Percentiles rank a stretch among this genome's conserved stretches.
These are phyloP conservation scores for Bauhinia variegata DNA, from an alignment of 306 rosid genomes.

Conservation along the genomic window DNA sequence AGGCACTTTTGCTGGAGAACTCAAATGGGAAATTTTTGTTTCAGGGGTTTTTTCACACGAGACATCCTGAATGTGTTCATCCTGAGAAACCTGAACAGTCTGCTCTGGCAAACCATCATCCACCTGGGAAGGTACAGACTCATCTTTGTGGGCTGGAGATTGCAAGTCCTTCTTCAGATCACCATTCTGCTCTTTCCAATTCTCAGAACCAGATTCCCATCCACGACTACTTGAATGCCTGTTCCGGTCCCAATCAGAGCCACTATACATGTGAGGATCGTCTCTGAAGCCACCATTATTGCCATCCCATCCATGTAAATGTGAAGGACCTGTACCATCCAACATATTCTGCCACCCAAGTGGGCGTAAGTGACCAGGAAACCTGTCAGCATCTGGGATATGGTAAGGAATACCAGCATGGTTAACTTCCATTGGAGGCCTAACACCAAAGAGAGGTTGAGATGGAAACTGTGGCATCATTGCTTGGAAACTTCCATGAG, in stretches of 20 bases:
- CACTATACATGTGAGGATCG: conserved; percentile 73
- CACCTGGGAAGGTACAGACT: conserved; percentile 45
- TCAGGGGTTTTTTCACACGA: conserved; percentile 58
- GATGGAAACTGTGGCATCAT: conserved; percentile 85
- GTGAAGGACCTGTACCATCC: conserved; percentile 93
- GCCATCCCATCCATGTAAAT: conserved; percentile 91
- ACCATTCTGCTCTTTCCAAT: conserved; percentile 82
- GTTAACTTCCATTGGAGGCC: conserved; percentile 85
- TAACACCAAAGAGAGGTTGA: conserved; percentile 78
- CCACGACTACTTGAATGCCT: conserved; percentile 80
- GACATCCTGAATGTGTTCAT: conserved; percentile 53
- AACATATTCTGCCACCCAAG: conserved; percentile 89
- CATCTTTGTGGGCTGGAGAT: conserved; percentile 72
- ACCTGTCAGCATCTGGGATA: conserved; percentile 85
- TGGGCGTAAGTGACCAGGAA: conserved; percentile 86
- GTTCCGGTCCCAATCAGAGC: conserved; percentile 92
- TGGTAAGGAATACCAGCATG: conserved; percentile 89
- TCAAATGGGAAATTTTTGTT: conserved; percentile 47
- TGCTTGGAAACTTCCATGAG: conserved; percentile 88
- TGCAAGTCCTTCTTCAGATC: conserved; percentile 75
- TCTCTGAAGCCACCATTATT: conserved; percentile 82
- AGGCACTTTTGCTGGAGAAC: conserved; percentile 62
- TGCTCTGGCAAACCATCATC: conserved; percentile 60
- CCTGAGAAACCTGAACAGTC: conserved; percentile 54
- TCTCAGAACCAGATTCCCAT: conserved; percentile 86